Conservation (phyloP, 352 stramenopile genomes). For the Pythium dissotocum region DNA sequence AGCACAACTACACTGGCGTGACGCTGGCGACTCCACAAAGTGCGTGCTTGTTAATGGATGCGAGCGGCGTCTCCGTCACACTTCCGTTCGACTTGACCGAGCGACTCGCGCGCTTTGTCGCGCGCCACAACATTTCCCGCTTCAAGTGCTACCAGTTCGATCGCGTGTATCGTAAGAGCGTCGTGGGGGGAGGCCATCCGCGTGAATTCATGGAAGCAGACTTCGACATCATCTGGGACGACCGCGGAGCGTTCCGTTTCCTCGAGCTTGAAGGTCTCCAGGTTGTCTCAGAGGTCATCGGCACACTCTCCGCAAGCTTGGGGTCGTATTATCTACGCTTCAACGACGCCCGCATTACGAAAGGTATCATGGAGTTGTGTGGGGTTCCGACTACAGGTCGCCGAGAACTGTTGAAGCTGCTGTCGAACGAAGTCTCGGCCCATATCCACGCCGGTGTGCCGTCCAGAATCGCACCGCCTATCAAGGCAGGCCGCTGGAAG, state of each 20-base stretch:
- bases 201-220: constrained; percentile 81
- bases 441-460: constrained; percentile 61
- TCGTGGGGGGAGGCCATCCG: constrained; percentile 69
- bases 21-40: constrained; percentile 53
- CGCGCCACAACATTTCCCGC: constrained; percentile 74
- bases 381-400: constrained; percentile 48
- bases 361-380: constrained; percentile 71
- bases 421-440: constrained; percentile 75
- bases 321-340: constrained; percentile 80
- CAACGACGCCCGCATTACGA: constrained; percentile 75
- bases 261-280: constrained; percentile 78
- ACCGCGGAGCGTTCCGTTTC: constrained; percentile 58
- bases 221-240: constrained; percentile 87
- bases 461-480: constrained; percentile 53
- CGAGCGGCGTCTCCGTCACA: constrained; percentile 75
- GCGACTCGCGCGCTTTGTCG: constrained; percentile 77
- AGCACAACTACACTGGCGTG: constrained; percentile 71
- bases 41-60: constrained; percentile 68
- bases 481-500: constrained; percentile 74
- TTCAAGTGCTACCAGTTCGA: constrained; percentile 88
- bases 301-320: constrained; percentile 52
- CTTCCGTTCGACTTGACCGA: constrained; percentile 86
- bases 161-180: constrained; percentile 77
- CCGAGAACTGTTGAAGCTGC: constrained; percentile 71
- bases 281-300: constrained; percentile 77